These are phyloP conservation scores for Plasmodium berghei DNA, from an alignment of 169 alveolate species.

Conservation along the genomic window DNA sequence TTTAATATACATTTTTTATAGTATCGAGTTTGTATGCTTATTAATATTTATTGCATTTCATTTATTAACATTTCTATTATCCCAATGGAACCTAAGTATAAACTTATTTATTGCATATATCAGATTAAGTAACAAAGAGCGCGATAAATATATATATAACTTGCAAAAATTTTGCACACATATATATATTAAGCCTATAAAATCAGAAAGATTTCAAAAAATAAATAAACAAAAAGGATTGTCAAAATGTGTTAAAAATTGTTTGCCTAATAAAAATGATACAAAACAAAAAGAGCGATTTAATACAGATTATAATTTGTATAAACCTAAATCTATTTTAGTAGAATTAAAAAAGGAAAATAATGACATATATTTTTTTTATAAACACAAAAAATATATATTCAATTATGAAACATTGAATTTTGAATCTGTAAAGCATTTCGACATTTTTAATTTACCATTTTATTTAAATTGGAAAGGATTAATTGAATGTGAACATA, in stretches of 20 bases:
- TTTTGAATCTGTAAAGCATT: slow-evolving; percentile 83
- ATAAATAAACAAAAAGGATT: too few species aligned
- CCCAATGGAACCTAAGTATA: slow-evolving; percentile 56
- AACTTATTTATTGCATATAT: slow-evolving; percentile 27
- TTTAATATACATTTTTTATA: slow-evolving; percentile 51
- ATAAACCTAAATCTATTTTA: slow-evolving; percentile 60
- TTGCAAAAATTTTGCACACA: slow-evolving; percentile 45
- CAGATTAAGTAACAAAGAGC: neutral
- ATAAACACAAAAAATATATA: slow-evolving; percentile 81
- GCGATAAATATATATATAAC: slow-evolving; percentile 33
- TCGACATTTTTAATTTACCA: slow-evolving; percentile 76
- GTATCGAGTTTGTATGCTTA: slow-evolving; percentile 53
- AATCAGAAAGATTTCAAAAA: neutral
- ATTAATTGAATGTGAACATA: slow-evolving; percentile 35
- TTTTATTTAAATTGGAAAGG: slow-evolving; percentile 80
- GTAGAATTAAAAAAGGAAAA: slow-evolving; percentile 72
- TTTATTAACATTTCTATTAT: slow-evolving; percentile 25
- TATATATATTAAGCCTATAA: slow-evolving; percentile 53
- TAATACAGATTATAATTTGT: slow-evolving; percentile 55
- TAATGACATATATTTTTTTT: slow-evolving; percentile 73
- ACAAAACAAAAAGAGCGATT: slow-evolving; percentile 27
- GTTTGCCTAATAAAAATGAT: slow-evolving; percentile 1
- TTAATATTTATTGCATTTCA: slow-evolving; percentile 51
- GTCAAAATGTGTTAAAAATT: too few species aligned
- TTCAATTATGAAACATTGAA: slow-evolving; percentile 60